Evolutionary conservation across 169 alveolate species (phyloP).

Genomic region (Theileria sp.): DNA sequence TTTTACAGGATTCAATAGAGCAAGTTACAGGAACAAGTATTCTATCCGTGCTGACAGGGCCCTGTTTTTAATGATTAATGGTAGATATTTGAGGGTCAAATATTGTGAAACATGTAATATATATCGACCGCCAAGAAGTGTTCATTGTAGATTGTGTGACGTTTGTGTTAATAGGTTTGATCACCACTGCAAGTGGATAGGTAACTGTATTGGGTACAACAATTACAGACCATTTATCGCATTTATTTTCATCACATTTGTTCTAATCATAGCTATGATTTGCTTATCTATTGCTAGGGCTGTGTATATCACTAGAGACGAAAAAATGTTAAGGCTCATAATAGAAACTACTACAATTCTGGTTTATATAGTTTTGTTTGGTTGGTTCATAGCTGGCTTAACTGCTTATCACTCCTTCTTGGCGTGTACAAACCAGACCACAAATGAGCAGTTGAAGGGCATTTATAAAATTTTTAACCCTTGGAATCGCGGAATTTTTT

Average conservation of each 20-base stretch:
- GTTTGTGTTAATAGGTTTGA: slow-evolving; percentile 89
- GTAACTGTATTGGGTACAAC: slow-evolving; percentile 87
- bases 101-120: slow-evolving; percentile 84
- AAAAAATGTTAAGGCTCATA: slow-evolving; percentile 30
- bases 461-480: slow-evolving; percentile 72
- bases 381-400: slow-evolving; percentile 80
- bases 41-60: slow-evolving; percentile 12
- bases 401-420: slow-evolving; percentile 75
- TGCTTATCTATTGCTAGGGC: slow-evolving; percentile 51
- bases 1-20: slow-evolving; percentile 34
- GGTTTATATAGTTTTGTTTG: slow-evolving; percentile 61
- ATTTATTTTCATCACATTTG: slow-evolving; percentile 55
- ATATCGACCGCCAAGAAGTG: slow-evolving; percentile 84
- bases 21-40: neutral
- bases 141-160: slow-evolving; percentile 89
- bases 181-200: slow-evolving; percentile 92
- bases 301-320: slow-evolving; percentile 28
- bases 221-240: slow-evolving; percentile 78
- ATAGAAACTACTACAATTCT: slow-evolving; percentile 48
- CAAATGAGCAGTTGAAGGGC: slow-evolving; percentile 78
- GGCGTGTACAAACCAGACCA: slow-evolving; percentile 75
- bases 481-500: slow-evolving; percentile 68
- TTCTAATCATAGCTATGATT: slow-evolving; percentile 46
- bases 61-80: slow-evolving; percentile 66
- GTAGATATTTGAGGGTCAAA: slow-evolving; percentile 75